phyloP scores from a whole-genome alignment of 2,329 filamentous ascomycete genomes.

The Mycosphaerelloides madeirae region DNA sequence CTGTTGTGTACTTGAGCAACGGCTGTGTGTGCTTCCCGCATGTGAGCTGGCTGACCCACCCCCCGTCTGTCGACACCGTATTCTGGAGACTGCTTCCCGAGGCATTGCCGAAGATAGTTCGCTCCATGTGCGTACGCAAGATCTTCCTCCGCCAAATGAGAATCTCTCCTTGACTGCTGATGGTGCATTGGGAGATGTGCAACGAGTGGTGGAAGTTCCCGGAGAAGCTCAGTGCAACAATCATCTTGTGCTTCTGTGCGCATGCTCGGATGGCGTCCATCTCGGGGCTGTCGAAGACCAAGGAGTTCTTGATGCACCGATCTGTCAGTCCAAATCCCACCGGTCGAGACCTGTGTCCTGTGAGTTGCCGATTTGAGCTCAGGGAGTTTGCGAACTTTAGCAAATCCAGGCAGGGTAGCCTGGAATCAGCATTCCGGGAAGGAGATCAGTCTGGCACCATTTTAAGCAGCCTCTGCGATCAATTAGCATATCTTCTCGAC shows the following conservation, averaged over 20 bases:
- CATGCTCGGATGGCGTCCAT: not conserved
- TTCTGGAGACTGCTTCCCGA: not conserved
- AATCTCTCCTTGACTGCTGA: not conserved
- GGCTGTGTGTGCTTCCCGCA: not conserved
- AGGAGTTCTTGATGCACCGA: not conserved
- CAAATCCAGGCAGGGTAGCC: too few species aligned
- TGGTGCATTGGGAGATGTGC: not conserved
- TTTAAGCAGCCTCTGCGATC: too few species aligned
- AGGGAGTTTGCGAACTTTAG: too few species aligned
- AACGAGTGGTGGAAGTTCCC: not conserved
- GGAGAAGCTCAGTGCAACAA: not conserved
- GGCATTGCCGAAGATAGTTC: not conserved
- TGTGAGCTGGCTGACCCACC: not conserved
- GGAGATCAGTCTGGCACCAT: too few species aligned
- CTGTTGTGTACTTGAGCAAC: not conserved
- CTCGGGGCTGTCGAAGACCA: not conserved
- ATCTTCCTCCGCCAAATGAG: not conserved
- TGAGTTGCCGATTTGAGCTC: too few species aligned
- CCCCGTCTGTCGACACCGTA: not conserved
- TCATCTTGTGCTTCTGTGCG: constrained; percentile 25
- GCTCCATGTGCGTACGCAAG: not conserved
- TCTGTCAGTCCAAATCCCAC: not conserved
- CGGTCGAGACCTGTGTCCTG: not conserved
- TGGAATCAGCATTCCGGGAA: too few species aligned
- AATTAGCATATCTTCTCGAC: too few species aligned